Conservation (phyloP, 169 alveolate species). For the Theileria orientalis region DNA sequence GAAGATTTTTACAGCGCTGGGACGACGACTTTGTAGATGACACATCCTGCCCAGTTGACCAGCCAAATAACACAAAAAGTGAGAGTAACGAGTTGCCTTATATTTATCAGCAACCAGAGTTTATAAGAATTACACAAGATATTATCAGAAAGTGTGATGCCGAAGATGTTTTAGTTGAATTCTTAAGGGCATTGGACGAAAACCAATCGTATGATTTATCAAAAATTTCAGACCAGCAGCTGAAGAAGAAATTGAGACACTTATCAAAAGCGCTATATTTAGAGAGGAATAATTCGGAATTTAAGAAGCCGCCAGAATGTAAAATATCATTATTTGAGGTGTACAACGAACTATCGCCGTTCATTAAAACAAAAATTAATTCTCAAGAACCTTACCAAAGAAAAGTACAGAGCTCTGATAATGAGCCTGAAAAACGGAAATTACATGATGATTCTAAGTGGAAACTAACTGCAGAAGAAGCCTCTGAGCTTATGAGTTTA, state of each 20-base stretch:
- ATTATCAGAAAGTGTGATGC: slow-evolving; percentile 45
- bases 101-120: slow-evolving; percentile 58
- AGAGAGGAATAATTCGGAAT: slow-evolving; percentile 43
- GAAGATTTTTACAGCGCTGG: slow-evolving; percentile 38
- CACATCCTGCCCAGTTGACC: not conserved
- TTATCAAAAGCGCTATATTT: slow-evolving; percentile 71
- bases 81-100: slow-evolving; percentile 26
- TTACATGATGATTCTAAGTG: slow-evolving; percentile 1
- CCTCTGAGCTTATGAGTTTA: slow-evolving; percentile 56
- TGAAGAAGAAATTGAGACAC: slow-evolving; percentile 76
- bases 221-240: slow-evolving; percentile 48
- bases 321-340: slow-evolving; percentile 63
- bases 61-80: not conserved
- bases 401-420: slow-evolving; percentile 22
- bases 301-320: slow-evolving; percentile 73
- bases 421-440: slow-evolving; percentile 19
- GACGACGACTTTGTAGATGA: slow-evolving; percentile 12
- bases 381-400: slow-evolving; percentile 61
- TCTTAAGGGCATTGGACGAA: slow-evolving; percentile 29
- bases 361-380: slow-evolving; percentile 63
- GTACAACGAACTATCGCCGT: slow-evolving; percentile 60
- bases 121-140: slow-evolving; percentile 52
- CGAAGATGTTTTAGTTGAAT: slow-evolving; percentile 26
- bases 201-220: slow-evolving; percentile 33
- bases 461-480: slow-evolving; percentile 10